Percentiles rank a stretch among this genome's conserved stretches.
Conservation (phyloP, 2,329 filamentous ascomycete genomes). For the Simplicillium aogashimaense region DNA sequence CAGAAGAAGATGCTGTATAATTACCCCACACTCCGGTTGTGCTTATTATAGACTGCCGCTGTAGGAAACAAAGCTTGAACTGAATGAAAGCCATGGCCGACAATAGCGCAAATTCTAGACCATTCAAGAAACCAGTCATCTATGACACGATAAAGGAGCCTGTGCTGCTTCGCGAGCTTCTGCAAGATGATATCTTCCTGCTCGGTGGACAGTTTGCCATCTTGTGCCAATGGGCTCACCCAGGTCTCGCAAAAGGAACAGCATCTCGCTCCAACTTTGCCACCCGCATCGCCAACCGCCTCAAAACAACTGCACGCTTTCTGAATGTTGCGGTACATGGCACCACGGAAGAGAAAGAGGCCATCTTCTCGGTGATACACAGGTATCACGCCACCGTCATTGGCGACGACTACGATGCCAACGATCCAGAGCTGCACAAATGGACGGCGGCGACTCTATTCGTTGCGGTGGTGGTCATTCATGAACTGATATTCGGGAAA, state of each 20-base stretch:
- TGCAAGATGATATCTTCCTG: slow-evolving; percentile 12
- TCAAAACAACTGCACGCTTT: slow-evolving; percentile 26
- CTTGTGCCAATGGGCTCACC: slow-evolving; percentile 28
- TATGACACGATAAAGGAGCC: slow-evolving; percentile 12
- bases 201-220: slow-evolving; percentile 18
- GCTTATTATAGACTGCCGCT: too few relatives aligned
- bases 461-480: slow-evolving; percentile 21
- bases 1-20: too few relatives aligned
- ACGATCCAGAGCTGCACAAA: slow-evolving; percentile 25
- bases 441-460: slow-evolving; percentile 30
- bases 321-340: slow-evolving; percentile 27
- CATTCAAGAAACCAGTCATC: slow-evolving; percentile 9
- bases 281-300: slow-evolving; percentile 21
- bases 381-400: slow-evolving; percentile 20
- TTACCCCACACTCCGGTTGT: too few relatives aligned
- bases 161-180: slow-evolving; percentile 7
- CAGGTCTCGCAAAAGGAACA: slow-evolving; percentile 24
- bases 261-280: slow-evolving; percentile 27
- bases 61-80: too few relatives aligned
- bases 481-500: slow-evolving; percentile 23
- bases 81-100: too few relatives aligned
- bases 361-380: slow-evolving; percentile 25
- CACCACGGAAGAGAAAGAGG: slow-evolving; percentile 18
- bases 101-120: too few relatives aligned
- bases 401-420: slow-evolving; percentile 22